Evolutionary conservation across 1,139 yeast species (phyloP), one percentile per base, ranked within the genome.

Genomic region (Suhomyces taliae): DNA sequence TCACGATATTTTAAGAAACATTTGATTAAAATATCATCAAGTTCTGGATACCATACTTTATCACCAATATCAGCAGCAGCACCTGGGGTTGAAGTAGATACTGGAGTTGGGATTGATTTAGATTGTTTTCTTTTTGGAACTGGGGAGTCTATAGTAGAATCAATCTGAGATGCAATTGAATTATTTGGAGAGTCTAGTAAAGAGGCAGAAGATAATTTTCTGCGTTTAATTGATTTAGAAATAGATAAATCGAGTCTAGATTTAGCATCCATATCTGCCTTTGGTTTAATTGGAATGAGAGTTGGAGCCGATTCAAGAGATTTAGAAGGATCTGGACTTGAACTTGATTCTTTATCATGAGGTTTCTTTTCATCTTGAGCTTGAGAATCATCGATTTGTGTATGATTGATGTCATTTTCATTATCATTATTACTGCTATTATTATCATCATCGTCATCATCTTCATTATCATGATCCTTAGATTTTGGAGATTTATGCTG

Each of bases 91-190:
- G 44, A 19, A 7, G 43, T 33, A 29, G 49, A 27, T 37, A 41
- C 32, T 7, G 41, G 31, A 7, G 19, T 36, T 9, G 19, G n/a
- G 8, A 32, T 36, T 4, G 32, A n/a, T 9, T 29, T 24, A 3
- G 50, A 37, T 10, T 39, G 43, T 42, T 53, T 45, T 27, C 61
- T 55, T 27, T 58, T 46, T 34, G 53, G 51, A 39, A 59, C 47
- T 5, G 78, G 78, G 7, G 77, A 71, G 9, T 65, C 70, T 45
- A 73, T 65, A 15, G 65, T 60, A 27, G 65, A 60, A 42, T 69
- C 75, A 37, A 72, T 67, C 49, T 65, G 67, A 2, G 74, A 62
- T 31, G 79, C 79, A 38, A 72, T 60, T 8, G 69, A 62, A 47
- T 66, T 61, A 46, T 68, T 70, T 1, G 78, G 79, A 4, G 78